phyloP scores from a whole-genome alignment of 192 early-diverging fungal species.

The Lunasporangiospora selenospora region DNA sequence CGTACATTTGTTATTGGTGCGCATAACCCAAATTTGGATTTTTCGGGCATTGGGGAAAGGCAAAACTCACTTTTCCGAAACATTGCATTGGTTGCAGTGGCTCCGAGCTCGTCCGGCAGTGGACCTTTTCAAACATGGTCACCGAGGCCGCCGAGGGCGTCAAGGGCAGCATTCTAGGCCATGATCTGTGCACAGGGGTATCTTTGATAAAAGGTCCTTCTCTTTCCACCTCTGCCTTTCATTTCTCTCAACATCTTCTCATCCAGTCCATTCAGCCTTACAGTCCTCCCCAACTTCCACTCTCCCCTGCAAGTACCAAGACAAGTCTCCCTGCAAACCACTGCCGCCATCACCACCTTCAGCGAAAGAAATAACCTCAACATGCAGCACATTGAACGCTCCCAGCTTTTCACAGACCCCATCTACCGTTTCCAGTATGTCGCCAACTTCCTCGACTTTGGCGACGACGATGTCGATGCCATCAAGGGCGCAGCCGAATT shows the following conservation, averaged over 20 bases:
- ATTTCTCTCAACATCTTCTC: background rate
- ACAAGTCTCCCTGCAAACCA: background rate
- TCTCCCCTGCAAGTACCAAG: background rate
- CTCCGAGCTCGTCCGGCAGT: no score
- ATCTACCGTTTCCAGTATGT: constrained; percentile 84
- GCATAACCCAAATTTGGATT: no score
- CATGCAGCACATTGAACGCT: constrained; percentile 69
- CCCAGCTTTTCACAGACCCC: constrained; percentile 73
- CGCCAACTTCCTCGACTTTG: constrained; percentile 75
- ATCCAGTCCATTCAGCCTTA: background rate
- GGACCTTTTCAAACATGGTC: no score
- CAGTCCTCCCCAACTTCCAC: background rate
- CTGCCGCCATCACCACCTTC: constrained; percentile 10
- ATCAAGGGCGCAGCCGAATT: constrained; percentile 70
- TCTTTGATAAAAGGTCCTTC: no score
- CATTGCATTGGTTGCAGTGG: no score
- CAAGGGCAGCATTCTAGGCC: no score
- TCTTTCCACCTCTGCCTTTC: background rate
- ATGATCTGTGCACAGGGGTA: no score
- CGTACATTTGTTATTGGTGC: no score
- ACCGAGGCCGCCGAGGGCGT: no score
- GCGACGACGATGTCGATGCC: constrained; percentile 67
- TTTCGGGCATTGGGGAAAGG: no score
- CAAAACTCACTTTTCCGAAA: no score
- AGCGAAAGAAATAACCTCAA: background rate